Base-by-base conservation (phyloP, 495 filamentous ascomycete genomes). In the Ascobolus immersus region DNA sequence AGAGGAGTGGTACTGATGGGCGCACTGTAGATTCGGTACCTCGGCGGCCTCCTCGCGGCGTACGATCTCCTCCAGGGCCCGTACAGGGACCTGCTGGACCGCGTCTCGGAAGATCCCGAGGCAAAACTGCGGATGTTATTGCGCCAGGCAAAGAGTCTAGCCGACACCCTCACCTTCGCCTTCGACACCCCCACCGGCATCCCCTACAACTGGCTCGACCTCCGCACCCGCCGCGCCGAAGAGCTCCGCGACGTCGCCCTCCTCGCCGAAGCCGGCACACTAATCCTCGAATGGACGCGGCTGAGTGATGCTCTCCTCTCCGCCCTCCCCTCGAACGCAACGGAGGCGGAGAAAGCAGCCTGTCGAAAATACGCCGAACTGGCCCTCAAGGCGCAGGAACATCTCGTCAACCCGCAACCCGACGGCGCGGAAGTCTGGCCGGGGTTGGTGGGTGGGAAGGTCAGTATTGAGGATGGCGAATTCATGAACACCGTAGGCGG, bases 281-380 rank as follows among this genome's bases (percentile, higher is more conserved):
- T 82, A 32, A 69, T 81, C 0, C 61, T 91, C 1, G 80, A 91
- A 53, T 91, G 80, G 80, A 77, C 71, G 4, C 76, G 63, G 12
- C 58, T 91, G 5, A 71, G 71, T 20, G 80, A 91, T 47, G n/a
- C n/a, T n/a, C n/a, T n/a, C n/a, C 54, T 91, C 30, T 74, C 73
- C 0, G 69, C 69, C 2, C 57, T 81, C 40, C 24, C 38, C 3
- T n/a, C n/a, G n/a, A n/a, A n/a, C n/a, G n/a, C n/a, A n/a, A n/a
- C n/a, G 33, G n/a, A n/a, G n/a, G n/a, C n/a, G n/a, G n/a, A n/a
- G n/a, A n/a, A n/a, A n/a, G n/a, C n/a, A n/a, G n/a, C n/a, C n/a
- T n/a, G n/a, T n/a, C n/a, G n/a, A n/a, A 59, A 58, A 34, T 91
- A 84, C 43, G 76, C 61, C 0, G 34, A 56, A 1, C 54, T 91